A percentile compares a stretch with the other conserved stretches of the same genome.
phyloP scores from a whole-genome alignment of 345 rosid genomes.

The Physaria fendleri region DNA sequence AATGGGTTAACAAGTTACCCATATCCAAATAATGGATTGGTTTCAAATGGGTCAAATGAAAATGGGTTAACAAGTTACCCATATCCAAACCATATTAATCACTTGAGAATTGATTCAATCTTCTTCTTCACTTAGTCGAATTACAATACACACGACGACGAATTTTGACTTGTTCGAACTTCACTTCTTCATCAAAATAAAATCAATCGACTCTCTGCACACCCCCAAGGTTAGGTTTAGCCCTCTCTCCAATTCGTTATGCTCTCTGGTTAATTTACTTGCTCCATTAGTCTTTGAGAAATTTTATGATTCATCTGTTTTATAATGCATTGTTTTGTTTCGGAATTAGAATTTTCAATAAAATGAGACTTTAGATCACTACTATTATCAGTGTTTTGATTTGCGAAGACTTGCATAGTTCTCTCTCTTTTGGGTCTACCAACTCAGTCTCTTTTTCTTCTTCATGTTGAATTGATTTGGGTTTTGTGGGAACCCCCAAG shows the following conservation, averaged over 20 bases:
- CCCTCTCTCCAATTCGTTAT: not conserved
- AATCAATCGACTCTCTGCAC: not conserved
- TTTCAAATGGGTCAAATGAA: too few species aligned
- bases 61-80: too few species aligned
- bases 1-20: too few species aligned
- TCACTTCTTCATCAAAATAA: not conserved
- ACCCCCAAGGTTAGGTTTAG: not conserved
- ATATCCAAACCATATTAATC: too few species aligned
- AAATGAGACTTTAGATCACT: not conserved
- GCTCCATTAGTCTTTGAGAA: not conserved
- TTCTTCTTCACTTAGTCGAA: conserved; percentile 10
- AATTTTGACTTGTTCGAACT: conserved; percentile 20
- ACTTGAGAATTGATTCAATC: not conserved
- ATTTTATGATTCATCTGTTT: not conserved
- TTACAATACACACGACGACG: too few species aligned
- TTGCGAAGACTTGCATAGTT: not conserved
- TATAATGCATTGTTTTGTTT: not conserved
- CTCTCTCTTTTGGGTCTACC: not conserved
- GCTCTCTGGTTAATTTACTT: not conserved
- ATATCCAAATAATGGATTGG: too few species aligned
- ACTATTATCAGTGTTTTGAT: not conserved
- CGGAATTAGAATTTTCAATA: not conserved
- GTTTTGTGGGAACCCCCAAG: too few species aligned
- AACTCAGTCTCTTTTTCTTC: not conserved
- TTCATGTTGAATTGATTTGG: not conserved